Evolutionary conservation across 345 rosid species (phyloP).

Genomic region (Combretum micranthum): DNA sequence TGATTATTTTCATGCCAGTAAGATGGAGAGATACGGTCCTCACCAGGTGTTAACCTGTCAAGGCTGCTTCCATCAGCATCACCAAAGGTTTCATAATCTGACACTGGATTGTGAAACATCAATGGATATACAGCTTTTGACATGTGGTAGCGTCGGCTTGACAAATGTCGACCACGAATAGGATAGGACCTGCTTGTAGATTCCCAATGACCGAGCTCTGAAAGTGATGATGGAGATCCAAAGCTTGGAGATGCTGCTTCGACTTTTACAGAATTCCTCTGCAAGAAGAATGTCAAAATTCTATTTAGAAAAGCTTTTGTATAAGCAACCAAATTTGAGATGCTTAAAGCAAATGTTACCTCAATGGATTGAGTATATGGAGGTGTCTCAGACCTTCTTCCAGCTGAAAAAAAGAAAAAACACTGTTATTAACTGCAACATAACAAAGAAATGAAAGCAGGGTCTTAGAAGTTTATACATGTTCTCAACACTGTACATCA

Average conservation of each 20-base stretch:
- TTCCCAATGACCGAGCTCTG: slow-evolving; percentile 43
- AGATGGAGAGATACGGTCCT: slow-evolving; percentile 40
- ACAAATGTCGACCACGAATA: slow-evolving; percentile 25
- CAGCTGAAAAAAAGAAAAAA: slow-evolving; percentile 19
- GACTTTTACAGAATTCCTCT: slow-evolving; percentile 40
- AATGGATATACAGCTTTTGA: slow-evolving; percentile 66
- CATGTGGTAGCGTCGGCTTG: slow-evolving; percentile 39
- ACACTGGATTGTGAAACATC: slow-evolving; percentile 74
- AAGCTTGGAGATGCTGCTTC: slow-evolving; percentile 44
- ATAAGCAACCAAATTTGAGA: slow-evolving; percentile 1
- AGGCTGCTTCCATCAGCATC: slow-evolving; percentile 34
- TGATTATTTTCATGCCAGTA: slow-evolving; percentile 36
- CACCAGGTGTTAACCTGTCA: slow-evolving; percentile 38
- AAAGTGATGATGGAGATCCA: slow-evolving; percentile 47
- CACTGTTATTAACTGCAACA: neutral
- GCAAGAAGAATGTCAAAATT: slow-evolving; percentile 14
- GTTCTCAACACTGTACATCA: neutral
- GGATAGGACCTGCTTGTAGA: slow-evolving; percentile 34
- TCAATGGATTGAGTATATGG: slow-evolving; percentile 39
- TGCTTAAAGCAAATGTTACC: slow-evolving; percentile 28
- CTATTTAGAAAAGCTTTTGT: neutral
- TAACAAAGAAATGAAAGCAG: neutral
- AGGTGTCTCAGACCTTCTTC: slow-evolving; percentile 38
- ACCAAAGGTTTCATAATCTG: slow-evolving; percentile 45
- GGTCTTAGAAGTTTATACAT: neutral